A percentile compares a stretch with the other conserved stretches of the same genome.
Conservation (phyloP, 768 basidiomycete species). For the Kwoniella mangroviensis region DNA sequence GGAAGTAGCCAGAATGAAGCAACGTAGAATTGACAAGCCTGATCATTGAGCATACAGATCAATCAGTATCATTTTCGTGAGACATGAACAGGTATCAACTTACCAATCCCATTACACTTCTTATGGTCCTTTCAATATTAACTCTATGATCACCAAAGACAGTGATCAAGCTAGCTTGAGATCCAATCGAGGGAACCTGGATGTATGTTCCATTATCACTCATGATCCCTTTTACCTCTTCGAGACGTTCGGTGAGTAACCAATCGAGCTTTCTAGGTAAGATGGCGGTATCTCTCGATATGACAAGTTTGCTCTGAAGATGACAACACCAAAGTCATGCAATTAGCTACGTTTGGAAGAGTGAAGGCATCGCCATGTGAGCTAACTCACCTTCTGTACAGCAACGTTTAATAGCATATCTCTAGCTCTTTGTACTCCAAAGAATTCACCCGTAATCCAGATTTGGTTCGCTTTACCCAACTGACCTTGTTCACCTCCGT, state of each 20-base stretch:
- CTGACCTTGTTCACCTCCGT: constrained; percentile 52
- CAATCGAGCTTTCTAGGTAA: constrained; percentile 96
- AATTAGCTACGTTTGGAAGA: too few species aligned
- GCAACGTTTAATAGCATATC: constrained; percentile 94
- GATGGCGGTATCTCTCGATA: constrained; percentile 90
- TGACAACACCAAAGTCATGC: too few species aligned
- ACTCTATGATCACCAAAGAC: constrained; percentile 93
- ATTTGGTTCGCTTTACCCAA: constrained; percentile 73
- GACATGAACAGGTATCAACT: constrained; percentile 53
- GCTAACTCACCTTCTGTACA: constrained; percentile 72
- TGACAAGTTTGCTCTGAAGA: constrained; percentile 77
- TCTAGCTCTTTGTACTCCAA: constrained; percentile 88
- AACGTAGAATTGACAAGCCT: constrained; percentile 95
- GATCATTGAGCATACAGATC: not conserved
- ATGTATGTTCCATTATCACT: constrained; percentile 95
- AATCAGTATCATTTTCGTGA: not conserved
- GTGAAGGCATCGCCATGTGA: too few species aligned
- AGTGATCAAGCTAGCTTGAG: constrained; percentile 87
- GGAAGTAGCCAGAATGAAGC: constrained; percentile 98
- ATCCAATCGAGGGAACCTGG: constrained; percentile 88
- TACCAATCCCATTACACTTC: constrained; percentile 92
- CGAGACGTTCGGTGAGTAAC: constrained; percentile 95
- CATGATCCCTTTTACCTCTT: constrained; percentile 91
- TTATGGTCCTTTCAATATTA: constrained; percentile 90
- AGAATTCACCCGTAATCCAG: constrained; percentile 98